Evolutionary conservation across 331 rosid genomes (phyloP).

Genomic region (Prunus yedoensis): DNA sequence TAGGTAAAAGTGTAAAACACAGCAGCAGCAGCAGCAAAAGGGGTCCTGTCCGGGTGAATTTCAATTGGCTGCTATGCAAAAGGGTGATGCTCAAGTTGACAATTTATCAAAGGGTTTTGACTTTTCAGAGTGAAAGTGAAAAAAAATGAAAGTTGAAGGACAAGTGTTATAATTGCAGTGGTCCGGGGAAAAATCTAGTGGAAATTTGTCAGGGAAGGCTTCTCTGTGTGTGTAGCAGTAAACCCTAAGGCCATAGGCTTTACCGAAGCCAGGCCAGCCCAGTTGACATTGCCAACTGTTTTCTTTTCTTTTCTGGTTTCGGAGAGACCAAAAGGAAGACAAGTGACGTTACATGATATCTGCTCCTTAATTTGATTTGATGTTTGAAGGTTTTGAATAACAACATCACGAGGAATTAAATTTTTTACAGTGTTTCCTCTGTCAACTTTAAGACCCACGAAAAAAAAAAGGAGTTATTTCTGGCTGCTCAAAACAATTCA

Average conservation of each 20-base stretch:
- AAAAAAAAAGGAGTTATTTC: no score
- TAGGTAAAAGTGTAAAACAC: not conserved
- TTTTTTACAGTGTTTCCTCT: no score
- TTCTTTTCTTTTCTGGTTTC: no score
- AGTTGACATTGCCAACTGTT: no score
- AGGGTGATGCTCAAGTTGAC: conserved; percentile 19
- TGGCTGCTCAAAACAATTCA: no score
- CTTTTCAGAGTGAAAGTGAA: not conserved
- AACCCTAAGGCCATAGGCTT: not conserved
- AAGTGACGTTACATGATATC: no score
- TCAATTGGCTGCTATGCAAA: not conserved
- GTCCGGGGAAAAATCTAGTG: not conserved
- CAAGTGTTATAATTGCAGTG: conserved; percentile 10
- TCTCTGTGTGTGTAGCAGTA: not conserved
- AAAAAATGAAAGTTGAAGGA: conserved; percentile 7
- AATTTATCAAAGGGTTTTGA: conserved; percentile 15
- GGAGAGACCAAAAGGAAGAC: no score
- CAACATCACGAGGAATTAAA: no score
- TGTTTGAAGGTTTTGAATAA: no score
- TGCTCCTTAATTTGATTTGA: no score
- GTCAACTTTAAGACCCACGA: no score
- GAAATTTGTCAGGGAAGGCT: conserved; percentile 3
- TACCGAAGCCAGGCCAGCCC: no score
- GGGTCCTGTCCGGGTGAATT: not conserved
- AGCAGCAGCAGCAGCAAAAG: not conserved